Evolutionary conservation across 208 protist genomes (phyloP).

Genomic region (Balamuthia mandrillaris): DNA sequence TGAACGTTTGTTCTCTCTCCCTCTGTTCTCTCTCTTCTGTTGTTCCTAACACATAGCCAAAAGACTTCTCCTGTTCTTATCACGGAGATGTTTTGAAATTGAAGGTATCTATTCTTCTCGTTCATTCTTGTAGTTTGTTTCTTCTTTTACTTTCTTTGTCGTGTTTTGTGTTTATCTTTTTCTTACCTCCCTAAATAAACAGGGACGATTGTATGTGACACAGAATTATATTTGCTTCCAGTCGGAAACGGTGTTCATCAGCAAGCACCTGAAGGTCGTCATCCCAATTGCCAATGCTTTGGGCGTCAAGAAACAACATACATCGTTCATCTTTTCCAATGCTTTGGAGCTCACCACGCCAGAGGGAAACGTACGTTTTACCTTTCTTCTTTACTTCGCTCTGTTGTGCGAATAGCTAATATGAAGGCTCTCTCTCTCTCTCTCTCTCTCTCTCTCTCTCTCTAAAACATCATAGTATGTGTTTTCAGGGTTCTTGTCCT

Average conservation of each 20-base stretch:
- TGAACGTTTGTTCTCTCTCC: background rate
- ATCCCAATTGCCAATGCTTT: no score
- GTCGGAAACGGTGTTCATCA: background rate
- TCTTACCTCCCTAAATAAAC: no score
- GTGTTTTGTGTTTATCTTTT: background rate
- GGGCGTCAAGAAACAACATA: background rate
- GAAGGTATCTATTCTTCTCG: background rate
- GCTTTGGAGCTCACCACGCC: background rate
- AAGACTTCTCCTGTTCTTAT: background rate
- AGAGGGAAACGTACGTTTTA: background rate
- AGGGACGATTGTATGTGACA: conserved; percentile 4
- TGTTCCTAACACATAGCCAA: background rate
- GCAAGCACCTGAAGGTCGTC: background rate
- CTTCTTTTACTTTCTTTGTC: background rate
- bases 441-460: no score
- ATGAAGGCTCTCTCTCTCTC: no score
- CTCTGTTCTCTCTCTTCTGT: background rate
- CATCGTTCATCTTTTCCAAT: background rate
- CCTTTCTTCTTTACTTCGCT: background rate
- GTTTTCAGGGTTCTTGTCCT: conserved; percentile 4
- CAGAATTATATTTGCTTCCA: conserved; percentile 15
- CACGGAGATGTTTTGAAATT: background rate
- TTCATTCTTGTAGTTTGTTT: background rate
- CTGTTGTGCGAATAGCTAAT: no score
- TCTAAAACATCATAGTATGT: no score